phyloP scores from a whole-genome alignment of 768 basidiomycete genomes.

The Podaxis sp. region DNA sequence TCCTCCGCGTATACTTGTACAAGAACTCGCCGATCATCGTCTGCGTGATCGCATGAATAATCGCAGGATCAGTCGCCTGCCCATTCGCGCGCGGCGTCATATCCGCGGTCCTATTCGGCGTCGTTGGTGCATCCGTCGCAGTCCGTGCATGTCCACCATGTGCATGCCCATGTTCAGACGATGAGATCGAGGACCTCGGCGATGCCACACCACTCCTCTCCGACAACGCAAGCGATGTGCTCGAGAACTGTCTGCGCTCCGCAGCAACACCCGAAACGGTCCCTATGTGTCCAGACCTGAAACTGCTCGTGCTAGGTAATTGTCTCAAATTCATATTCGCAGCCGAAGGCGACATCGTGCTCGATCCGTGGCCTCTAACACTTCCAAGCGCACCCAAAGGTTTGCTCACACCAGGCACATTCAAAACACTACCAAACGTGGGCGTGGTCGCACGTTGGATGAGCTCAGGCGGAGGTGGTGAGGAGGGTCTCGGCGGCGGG shows the following conservation, averaged over 20 bases:
- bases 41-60: slow-evolving; percentile 98
- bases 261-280: slow-evolving; percentile 32
- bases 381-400: slow-evolving; percentile 3
- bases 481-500: slow-evolving; percentile 85
- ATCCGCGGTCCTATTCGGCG: slow-evolving; percentile 47
- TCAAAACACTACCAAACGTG: slow-evolving; percentile 64
- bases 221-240: slow-evolving; percentile 61
- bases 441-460: slow-evolving; percentile 91
- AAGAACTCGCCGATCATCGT: slow-evolving; percentile 99
- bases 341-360: slow-evolving; percentile 72
- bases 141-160: slow-evolving; percentile 20
- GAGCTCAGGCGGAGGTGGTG: slow-evolving; percentile 90
- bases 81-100: slow-evolving; percentile 37
- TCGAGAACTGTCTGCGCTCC: slow-evolving; percentile 59
- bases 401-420: slow-evolving; percentile 42
- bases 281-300: slow-evolving; percentile 65
- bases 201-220: slow-evolving; percentile 39
- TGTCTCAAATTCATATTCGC: slow-evolving; percentile 54
- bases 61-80: slow-evolving; percentile 76
- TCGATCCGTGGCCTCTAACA: slow-evolving; percentile 45
- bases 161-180: slow-evolving; percentile 58
- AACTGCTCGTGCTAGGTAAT: slow-evolving; percentile 77
- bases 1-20: slow-evolving; percentile 92
- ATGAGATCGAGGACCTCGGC: slow-evolving; percentile 80
- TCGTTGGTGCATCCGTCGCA: slow-evolving; percentile 35